Evolutionary conservation across 2,329 filamentous ascomycete species (phyloP), one percentile per base, ranked within the genome.

Genomic region (Xylaria sp.): DNA sequence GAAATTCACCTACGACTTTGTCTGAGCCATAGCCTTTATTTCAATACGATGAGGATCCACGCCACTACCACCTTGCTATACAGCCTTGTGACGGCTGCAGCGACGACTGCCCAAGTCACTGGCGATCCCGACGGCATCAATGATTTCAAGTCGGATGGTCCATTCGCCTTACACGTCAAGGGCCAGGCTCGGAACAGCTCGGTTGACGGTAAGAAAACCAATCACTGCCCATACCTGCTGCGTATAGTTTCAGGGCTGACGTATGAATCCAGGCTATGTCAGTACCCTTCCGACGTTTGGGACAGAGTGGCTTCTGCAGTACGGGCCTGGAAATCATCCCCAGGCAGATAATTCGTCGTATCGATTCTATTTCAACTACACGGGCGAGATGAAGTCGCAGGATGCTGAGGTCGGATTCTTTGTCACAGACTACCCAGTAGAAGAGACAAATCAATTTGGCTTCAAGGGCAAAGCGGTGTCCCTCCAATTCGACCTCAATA

Each of bases 111-210:
- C 50, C 50, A 52, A 31, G 50, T 52, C 28, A 28, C 23, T 28
- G 50, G 50, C 4, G 50, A 52, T 28, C 50, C 50, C 13, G 50
- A 52, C 23, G 50, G 50, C 23, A 52, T 52, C 50, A 52, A 52
- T 13, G 12, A 52, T 6, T 52, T 52, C 23, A 28, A 28, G 50
- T 52, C 50, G 7, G 61, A 68, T n/a, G 66, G 66, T 13, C 66
- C 66, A 34, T 68, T 68, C 41, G 61, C 61, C 2, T 10, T 68
- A 3, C 61, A 51, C 5, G 56, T 68, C 3, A 68, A 68, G 25
- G 66, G 66, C 2, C 15, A n/a, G 3, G 28, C 37, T 9, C 8
- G 1, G 4, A 64, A 64, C 12, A 64, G 66, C 41, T 60, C 60
- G 15, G 34, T 68, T n/a, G 41, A 64, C 31, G 66, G 66, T 68